Evolutionary conservation across 495 filamentous ascomycete species (phyloP), one percentile per base, ranked within the genome.

Genomic region (Xylaria castorea): DNA sequence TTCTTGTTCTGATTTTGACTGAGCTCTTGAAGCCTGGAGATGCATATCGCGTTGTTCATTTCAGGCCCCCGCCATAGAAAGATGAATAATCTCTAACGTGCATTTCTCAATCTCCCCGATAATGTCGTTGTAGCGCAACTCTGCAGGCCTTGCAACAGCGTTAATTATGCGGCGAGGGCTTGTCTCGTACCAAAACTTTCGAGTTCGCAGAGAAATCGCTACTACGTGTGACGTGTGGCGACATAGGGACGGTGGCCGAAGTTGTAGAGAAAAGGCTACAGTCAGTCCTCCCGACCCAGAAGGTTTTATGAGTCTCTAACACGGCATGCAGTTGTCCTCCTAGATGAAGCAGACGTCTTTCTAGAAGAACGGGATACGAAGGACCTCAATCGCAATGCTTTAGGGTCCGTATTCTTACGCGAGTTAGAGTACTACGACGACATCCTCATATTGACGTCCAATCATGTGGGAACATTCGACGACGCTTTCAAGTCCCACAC

Each of bases 151-250:
- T 22, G 55, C 30, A 4, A 58, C 0, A 30, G 0, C 8, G 30
- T 58, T 30, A 3, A 58, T 16, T 34, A 30, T 34, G 11, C 30
- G 25, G 25, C 25, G 18, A 25, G 40, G 20, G 1, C 30, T 75
- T 4, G 74, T 72, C 57, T 78, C 57, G 66, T 80, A 84, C 82
- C 83, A 85, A 6, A n/a, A 75, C 32, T 36, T 62, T 36, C 0
- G 83, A 87, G 66, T 51, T 80, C 7, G 79, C 79, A 8, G 65
- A 82, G 16, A 80, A 77, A 22, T 85, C 87, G 6, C 75, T 89
- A 0, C 85, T 84, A 48, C 63, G 78, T 0, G 81, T 89, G 3
- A 85, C 83, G 8, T 82, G 82, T 5, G 86, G 86, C 4, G 87
- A 89, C 48, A 76, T 89, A 0, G 85, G 86, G 0, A 86, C 78